Percentiles rank a stretch among this genome's conserved stretches.
These are phyloP conservation scores for Cordyceps militaris DNA, from an alignment of 2,329 filamentous ascomycete species.

Conservation along the genomic window DNA sequence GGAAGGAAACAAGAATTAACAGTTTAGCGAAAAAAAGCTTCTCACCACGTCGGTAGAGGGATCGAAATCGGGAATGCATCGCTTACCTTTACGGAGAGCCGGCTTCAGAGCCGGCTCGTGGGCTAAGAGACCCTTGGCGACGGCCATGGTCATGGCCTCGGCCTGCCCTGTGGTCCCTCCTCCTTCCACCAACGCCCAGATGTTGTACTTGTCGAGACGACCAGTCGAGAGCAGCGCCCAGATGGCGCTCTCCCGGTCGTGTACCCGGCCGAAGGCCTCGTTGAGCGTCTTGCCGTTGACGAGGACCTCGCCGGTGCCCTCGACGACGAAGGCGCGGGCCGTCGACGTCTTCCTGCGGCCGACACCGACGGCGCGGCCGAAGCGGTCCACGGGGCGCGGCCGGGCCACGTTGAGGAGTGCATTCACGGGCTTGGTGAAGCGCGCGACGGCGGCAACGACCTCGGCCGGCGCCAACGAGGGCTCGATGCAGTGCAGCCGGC, in stretches of 20 bases:
- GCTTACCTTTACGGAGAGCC: conserved; percentile 77
- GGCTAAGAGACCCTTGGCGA: conserved; percentile 78
- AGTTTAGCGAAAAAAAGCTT: conserved; percentile 10
- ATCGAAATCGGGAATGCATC: neutral
- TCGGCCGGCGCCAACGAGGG: conserved; percentile 66
- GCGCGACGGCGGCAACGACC: conserved; percentile 55
- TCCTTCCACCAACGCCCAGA: conserved; percentile 78
- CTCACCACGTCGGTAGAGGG: neutral
- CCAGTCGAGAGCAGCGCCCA: conserved; percentile 83
- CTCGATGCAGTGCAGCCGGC: conserved; percentile 78
- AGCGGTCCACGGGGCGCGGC: conserved; percentile 62
- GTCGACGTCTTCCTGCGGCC: conserved; percentile 83
- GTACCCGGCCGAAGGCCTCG: conserved; percentile 76
- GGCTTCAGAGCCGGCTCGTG: conserved; percentile 92
- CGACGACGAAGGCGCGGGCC: conserved; percentile 80
- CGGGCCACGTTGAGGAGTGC: conserved; percentile 57
- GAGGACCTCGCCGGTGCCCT: conserved; percentile 83
- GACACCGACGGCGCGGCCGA: conserved; percentile 70
- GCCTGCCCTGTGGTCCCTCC: conserved; percentile 94
- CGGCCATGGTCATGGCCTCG: conserved; percentile 83
- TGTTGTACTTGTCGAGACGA: conserved; percentile 91
- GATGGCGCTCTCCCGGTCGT: conserved; percentile 89
- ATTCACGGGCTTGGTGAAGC: conserved; percentile 70
- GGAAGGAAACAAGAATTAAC: conserved; percentile 24
- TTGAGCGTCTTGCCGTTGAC: conserved; percentile 84